Evolutionary conservation across 169 alveolate genomes (phyloP).

Genomic region (Gregarina niphandrodes): DNA sequence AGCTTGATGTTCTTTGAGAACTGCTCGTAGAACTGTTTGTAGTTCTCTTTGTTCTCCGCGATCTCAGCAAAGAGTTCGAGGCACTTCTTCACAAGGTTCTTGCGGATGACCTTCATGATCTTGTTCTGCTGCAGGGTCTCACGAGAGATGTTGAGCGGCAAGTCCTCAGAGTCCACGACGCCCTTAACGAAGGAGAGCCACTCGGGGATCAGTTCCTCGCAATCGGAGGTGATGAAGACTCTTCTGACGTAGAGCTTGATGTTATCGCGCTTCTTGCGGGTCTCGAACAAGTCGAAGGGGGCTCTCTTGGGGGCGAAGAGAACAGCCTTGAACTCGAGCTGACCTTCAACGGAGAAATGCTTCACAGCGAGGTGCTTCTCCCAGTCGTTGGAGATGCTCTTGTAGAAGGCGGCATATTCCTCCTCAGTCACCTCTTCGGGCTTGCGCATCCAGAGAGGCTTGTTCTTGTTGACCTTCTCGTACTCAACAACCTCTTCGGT

Average conservation of each 20-base stretch:
- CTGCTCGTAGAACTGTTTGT: conserved; percentile 95
- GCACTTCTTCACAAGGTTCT: conserved; percentile 91
- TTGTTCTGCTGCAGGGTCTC: conserved; percentile 94
- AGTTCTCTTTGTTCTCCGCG: conserved; percentile 93
- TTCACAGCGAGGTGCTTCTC: conserved; percentile 93
- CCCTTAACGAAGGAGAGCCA: conserved; percentile 95
- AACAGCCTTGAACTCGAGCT: conserved; percentile 91
- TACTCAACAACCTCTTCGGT: conserved; percentile 83
- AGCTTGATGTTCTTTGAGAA: conserved; percentile 92
- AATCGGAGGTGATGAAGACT: conserved; percentile 98
- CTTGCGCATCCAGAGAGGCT: conserved; percentile 96
- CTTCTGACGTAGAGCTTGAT: conserved; percentile 93
- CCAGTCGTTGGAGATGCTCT: conserved; percentile 94
- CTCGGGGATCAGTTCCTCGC: conserved; percentile 97
- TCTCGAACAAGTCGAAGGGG: conserved; percentile 97
- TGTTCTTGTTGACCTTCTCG: conserved; percentile 87
- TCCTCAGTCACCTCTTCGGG: conserved; percentile 92
- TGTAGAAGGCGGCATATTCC: conserved; percentile 94
- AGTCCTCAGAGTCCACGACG: conserved; percentile 95
- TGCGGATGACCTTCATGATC: conserved; percentile 89
- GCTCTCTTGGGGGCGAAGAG: conserved; percentile 97
- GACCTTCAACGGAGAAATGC: conserved; percentile 90
- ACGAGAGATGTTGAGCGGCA: conserved; percentile 93
- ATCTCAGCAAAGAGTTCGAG: conserved; percentile 86
- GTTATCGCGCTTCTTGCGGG: conserved; percentile 92